Conservation (phyloP, 2,329 filamentous ascomycete species). For the Fusarium nodosum region DNA sequence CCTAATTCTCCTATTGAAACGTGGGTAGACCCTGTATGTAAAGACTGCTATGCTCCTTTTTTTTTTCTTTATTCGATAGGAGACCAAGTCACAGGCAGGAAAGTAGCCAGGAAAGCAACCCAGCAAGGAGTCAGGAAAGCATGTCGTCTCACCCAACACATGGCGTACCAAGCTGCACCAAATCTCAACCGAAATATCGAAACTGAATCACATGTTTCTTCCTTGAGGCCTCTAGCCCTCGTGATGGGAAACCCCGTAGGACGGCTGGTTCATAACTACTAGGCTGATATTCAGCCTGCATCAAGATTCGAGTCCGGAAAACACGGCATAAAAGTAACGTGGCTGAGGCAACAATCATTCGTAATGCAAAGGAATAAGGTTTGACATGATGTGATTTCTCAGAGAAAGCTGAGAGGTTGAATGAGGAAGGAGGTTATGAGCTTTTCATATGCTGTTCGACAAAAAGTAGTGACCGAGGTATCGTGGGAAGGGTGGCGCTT, state of each 20-base stretch:
- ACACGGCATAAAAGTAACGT: background rate
- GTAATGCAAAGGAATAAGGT: background rate
- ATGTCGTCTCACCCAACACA: background rate
- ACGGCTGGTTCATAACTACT: no score
- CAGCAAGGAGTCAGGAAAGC: background rate
- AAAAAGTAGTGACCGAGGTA: background rate
- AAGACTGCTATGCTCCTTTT: background rate
- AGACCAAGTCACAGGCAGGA: background rate
- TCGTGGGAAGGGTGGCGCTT: background rate
- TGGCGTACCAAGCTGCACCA: background rate
- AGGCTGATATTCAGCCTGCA: background rate
- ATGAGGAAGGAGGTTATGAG: background rate
- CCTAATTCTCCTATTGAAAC: background rate
- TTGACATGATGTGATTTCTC: background rate
- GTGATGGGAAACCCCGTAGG: background rate
- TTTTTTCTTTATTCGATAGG: background rate
- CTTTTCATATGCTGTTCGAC: background rate
- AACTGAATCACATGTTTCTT: background rate
- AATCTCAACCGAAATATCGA: background rate
- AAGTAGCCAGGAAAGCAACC: background rate
- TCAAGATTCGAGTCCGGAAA: background rate
- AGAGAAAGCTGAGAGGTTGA: background rate
- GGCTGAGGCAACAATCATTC: background rate
- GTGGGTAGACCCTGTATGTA: no score
- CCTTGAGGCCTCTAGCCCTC: background rate